Conservation (phyloP, 768 basidiomycete genomes). For the Botryobasidium botryosum region DNA sequence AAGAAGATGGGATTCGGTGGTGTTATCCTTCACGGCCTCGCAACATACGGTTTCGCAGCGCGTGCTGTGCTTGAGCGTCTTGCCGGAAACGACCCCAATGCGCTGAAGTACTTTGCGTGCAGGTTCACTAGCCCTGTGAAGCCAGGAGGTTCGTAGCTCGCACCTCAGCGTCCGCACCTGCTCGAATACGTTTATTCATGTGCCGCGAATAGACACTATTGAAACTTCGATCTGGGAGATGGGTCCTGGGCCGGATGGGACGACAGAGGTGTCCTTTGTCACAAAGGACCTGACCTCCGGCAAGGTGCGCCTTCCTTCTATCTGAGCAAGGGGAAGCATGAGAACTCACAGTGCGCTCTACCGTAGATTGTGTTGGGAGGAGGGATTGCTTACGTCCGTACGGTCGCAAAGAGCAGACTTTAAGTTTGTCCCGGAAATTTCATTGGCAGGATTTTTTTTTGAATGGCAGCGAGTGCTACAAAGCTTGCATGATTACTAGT, state of each 20-base stretch:
- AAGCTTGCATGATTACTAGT: too few relatives aligned
- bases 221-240: constrained; percentile 71
- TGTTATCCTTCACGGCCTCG: constrained; percentile 71
- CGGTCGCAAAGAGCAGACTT: not conserved
- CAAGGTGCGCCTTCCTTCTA: constrained; percentile 26
- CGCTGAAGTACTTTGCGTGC: constrained; percentile 50
- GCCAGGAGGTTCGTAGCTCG: constrained; percentile 37
- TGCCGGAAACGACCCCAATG: constrained; percentile 40
- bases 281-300: constrained; percentile 43
- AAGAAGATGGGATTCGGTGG: constrained; percentile 61
- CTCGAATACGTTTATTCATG: too few relatives aligned
- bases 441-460: too few relatives aligned
- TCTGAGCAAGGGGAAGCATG: not conserved
- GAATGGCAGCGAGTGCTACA: too few relatives aligned
- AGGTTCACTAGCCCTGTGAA: constrained; percentile 72
- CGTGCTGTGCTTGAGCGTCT: constrained; percentile 51
- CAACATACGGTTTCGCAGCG: constrained; percentile 67
- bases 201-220: constrained; percentile 39
- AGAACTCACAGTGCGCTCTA: not conserved
- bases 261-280: constrained; percentile 40
- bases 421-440: not conserved
- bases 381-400: constrained; percentile 5
- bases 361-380: not conserved
- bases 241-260: constrained; percentile 42
- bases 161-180: not conserved